Evolutionary conservation across 805 yeast genomes (phyloP), one percentile per base, ranked within the genome.

Genomic region (Candida yuanshanica): DNA sequence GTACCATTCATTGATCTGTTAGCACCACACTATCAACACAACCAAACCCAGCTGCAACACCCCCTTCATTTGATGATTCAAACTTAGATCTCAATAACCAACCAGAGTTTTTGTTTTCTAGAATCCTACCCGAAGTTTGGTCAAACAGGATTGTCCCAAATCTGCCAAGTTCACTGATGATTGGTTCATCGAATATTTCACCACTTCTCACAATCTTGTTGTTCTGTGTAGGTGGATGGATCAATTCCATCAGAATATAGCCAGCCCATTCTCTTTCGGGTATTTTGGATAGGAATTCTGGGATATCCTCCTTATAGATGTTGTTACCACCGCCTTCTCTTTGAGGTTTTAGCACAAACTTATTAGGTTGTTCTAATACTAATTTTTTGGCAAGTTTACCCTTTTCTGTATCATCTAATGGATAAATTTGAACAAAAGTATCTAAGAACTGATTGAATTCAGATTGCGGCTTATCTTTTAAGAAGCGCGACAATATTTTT

Each of bases 251-350:
- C 45, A 93, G 72, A 42, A 93, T 85, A 59, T 89, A 93, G 0
- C 88, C 95, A 20, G 77, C 80, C 97, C 97, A 91, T 29, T 83
- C 84, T 16, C 70, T 64, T 53, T 83, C 78, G 10, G 81, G 78
- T 10, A 86, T 54, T 0, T 66, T 50, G 11, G 70, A 56, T 52
- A 93, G 64, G 55, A 87, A 91, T 0, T 47, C 67, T 1, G 96
- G 96, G 43, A 93, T 93, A 52, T 87, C 84, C 27, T 79, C 77
- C 55, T 86, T 85, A 64, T 93, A 93, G 41, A 93, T 76, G 59
- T 93, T 93, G 62, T 93, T 89, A 16, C 99, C 99, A 35, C 99
- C 99, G 31, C 99, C 99, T 68, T 93, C 99, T 67, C 99, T 77
- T 64, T 93, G 99, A 4, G 99, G 99, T 58, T 93, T 93, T 52